Evolutionary conservation across 177 flowering plant genomes (phyloP).

Genomic region (Vitis hybrid): DNA sequence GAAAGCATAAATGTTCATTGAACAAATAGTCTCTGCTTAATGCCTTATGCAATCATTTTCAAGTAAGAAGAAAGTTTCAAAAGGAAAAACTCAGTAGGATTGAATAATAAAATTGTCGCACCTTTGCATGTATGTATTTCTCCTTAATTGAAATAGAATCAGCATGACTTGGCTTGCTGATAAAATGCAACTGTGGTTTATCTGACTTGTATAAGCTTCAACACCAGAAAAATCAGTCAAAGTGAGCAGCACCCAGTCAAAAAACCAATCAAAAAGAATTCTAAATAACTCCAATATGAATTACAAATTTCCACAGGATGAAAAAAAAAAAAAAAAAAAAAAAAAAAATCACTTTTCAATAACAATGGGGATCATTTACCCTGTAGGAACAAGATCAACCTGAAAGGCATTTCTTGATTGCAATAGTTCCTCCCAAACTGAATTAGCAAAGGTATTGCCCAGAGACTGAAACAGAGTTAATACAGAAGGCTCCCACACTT

Average conservation of each 20-base stretch:
- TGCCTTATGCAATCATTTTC: not conserved
- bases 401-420: slow-evolving; percentile 45
- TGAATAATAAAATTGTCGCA: slow-evolving; percentile 19
- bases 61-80: not conserved
- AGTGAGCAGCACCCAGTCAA: not conserved
- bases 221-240: slow-evolving; percentile 1
- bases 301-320: not conserved
- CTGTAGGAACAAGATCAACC: slow-evolving; percentile 32
- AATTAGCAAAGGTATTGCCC: slow-evolving; percentile 55
- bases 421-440: slow-evolving; percentile 55
- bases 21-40: not conserved
- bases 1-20: not conserved
- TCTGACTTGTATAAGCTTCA: slow-evolving; percentile 47
- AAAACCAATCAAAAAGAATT: not conserved
- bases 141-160: slow-evolving; percentile 85
- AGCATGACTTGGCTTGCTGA: slow-evolving; percentile 57
- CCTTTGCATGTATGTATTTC: slow-evolving; percentile 93
- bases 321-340: not conserved
- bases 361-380: slow-evolving; percentile 24
- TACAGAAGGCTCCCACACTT: slow-evolving; percentile 62
- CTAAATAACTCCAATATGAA: not conserved
- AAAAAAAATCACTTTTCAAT: not conserved
- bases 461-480: slow-evolving; percentile 52
- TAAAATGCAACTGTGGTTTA: slow-evolving; percentile 28
- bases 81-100: not conserved